Base-by-base conservation (phyloP, 768 basidiomycete genomes). In the Boletus tylopilopsis region DNA sequence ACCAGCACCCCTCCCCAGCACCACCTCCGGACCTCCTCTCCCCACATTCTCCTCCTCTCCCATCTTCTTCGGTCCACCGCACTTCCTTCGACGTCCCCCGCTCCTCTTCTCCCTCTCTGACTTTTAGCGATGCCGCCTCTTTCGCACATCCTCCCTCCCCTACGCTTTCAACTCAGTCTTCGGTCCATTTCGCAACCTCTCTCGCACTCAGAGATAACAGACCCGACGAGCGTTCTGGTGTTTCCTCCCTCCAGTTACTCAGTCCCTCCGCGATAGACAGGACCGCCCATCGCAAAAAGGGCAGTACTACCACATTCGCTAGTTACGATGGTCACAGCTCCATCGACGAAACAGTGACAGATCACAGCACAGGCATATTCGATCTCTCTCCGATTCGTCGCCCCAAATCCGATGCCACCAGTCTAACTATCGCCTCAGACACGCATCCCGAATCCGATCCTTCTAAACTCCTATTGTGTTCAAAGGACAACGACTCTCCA, bases 151-250 rank as follows among this genome's bases (percentile, higher is more conserved):
- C 89, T 0, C 87, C 89, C 0, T 91, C 89, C 0, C 90, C 89
- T 1, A 90, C 89, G 0, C 73, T 88, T 10, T 88, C 90, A 0
- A 78, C 74, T 3, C 76, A 73, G 15, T 86, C 85, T 3, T 80
- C 80, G 0, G 75, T 79, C 0, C 78, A 82, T 29, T 89, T 85
- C 51, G 67, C 65, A 1, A 76, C 79, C 4, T 71, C 82, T 7
- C 69, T 81, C 4, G 74, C 76, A 4, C 63, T 92, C 40, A 80
- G 90, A 32, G 79, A 84, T 36, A 90, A 90, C 59, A 75, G 77
- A 34, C 88, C 86, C 0, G 77, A 85, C 19, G 76, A 76, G 29
- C 71, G 67, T 27, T 72, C 68, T 24, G 86, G 80, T n/a, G 52
- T 73, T 16, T 68, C 76, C 1, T 82, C 79, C 9, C 70, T 83